Evolutionary conservation across 225 moss, liverwort and hornwort genomes (phyloP).

Genomic region (Lunularia cruciata): DNA sequence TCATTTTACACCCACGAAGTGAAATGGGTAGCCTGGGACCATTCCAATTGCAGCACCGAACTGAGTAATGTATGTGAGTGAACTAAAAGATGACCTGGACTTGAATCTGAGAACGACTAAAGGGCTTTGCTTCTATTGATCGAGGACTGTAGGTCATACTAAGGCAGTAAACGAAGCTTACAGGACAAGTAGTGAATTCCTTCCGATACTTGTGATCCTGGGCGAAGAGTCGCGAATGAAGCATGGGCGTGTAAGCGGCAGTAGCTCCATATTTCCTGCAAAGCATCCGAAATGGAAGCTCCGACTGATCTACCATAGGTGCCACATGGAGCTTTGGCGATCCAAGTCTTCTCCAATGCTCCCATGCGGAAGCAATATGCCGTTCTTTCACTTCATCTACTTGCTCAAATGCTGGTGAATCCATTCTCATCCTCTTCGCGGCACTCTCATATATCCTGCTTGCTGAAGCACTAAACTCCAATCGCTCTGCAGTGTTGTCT

Average conservation of each 20-base stretch:
- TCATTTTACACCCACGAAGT: no score
- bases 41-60: no score
- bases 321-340: slow-evolving; percentile 86
- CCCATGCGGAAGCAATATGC: slow-evolving; percentile 68
- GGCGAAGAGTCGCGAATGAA: slow-evolving; percentile 83
- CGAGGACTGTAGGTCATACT: no score
- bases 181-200: slow-evolving; percentile 92
- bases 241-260: slow-evolving; percentile 96
- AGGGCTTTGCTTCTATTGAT: no score
- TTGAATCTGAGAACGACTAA: no score
- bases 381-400: slow-evolving; percentile 21
- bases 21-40: no score
- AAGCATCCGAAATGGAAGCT: slow-evolving; percentile 96
- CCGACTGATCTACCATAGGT: slow-evolving; percentile 99
- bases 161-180: slow-evolving; percentile 31
- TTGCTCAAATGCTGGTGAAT: slow-evolving; percentile 9
- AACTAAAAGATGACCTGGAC: no score
- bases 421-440: slow-evolving; percentile 33
- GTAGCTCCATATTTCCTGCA: slow-evolving; percentile 97
- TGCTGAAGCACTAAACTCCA: slow-evolving; percentile 10
- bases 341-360: slow-evolving; percentile 86
- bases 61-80: no score
- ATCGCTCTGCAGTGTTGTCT: slow-evolving; percentile 18
- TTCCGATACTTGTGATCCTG: slow-evolving; percentile 83
- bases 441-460: slow-evolving; percentile 22